Evolutionary conservation across 140 eudicot species (phyloP), one percentile per base, ranked within the genome.

Genomic region (Oenanthe javanica): DNA sequence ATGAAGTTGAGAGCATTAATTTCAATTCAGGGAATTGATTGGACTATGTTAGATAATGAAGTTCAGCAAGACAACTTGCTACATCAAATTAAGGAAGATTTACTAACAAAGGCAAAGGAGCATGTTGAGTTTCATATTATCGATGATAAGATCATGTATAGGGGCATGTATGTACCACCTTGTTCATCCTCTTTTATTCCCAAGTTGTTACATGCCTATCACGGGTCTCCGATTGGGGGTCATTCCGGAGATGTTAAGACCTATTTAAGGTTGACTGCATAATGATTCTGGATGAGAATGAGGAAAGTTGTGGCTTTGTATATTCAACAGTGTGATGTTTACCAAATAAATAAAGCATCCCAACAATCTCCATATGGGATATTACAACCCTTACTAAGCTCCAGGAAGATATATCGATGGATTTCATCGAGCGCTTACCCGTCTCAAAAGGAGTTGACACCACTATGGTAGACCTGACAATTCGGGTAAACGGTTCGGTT

Each of bases 391-490:
- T 25, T 45, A 12, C 48, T 61, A 18, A 27, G 10, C 15, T 71
- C 15, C 51, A 71, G 72, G 40, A 19, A 12, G 54, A 55, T 16
- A 23, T 70, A 11, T 19, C 40, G 4, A 52, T 80, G 55, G 83
- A 81, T 42, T 72, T 81, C 9, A 43, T 81, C 3, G 74, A 74
- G 0, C 79, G 83, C 2, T 43, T 81, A 23, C 79, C 83, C 1
- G 19, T n/a, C 0, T 80, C 78, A 6, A 23, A 16, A 36, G 75
- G 82, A n/a, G 10, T n/a, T 1, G 51, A 67, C 25, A 13, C 31
- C 6, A 67, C 31, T 10, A 54, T 81, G 13, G 79, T 72, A 9
- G 79, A 31, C 36, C 36, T 31, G 36, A 31, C 1, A 31, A 31
- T 31, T 31, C 36, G 36, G 36, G 36, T 31, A 31, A 31, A 31